phyloP scores from a whole-genome alignment of 2,329 filamentous ascomycete species.

The Coleophoma eucalyptorum region DNA sequence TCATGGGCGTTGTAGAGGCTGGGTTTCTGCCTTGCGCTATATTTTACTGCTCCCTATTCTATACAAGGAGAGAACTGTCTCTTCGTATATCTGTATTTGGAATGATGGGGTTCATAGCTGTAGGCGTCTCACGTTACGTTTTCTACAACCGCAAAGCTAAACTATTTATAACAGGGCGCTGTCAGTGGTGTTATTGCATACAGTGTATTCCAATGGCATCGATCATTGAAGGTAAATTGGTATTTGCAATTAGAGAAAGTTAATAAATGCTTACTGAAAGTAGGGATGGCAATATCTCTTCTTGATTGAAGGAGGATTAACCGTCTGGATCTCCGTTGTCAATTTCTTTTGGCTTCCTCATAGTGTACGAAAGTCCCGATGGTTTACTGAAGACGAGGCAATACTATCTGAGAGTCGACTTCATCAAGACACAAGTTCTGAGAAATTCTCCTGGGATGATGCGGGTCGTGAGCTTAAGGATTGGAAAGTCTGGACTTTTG shows the following conservation, averaged over 20 bases:
- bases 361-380: slow-evolving; percentile 1
- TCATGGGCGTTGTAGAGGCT: slow-evolving; percentile 22
- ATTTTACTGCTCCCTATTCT: slow-evolving; percentile 23
- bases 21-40: slow-evolving; percentile 22
- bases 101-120: slow-evolving; percentile 6
- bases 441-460: slow-evolving; percentile 2
- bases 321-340: slow-evolving; percentile 32
- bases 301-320: slow-evolving; percentile 38
- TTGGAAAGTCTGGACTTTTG: slow-evolving; percentile 7
- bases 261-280: too few species aligned
- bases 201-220: slow-evolving; percentile 30
- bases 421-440: slow-evolving; percentile 10
- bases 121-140: not conserved
- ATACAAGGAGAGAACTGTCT: slow-evolving; percentile 16
- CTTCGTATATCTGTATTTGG: slow-evolving; percentile 2
- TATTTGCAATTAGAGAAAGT: too few species aligned
- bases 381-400: slow-evolving; percentile 5
- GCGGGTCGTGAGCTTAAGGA: slow-evolving; percentile 10
- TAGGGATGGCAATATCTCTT: slow-evolving; percentile 41
- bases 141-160: slow-evolving; percentile 20
- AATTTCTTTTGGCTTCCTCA: slow-evolving; percentile 34
- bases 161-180: slow-evolving; percentile 46
- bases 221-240: not conserved
- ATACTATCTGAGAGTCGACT: slow-evolving; percentile 2
- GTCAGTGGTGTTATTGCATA: slow-evolving; percentile 46